Base-by-base conservation (phyloP, 108 stramenopile genomes). In the Skeletonema marinoi region DNA sequence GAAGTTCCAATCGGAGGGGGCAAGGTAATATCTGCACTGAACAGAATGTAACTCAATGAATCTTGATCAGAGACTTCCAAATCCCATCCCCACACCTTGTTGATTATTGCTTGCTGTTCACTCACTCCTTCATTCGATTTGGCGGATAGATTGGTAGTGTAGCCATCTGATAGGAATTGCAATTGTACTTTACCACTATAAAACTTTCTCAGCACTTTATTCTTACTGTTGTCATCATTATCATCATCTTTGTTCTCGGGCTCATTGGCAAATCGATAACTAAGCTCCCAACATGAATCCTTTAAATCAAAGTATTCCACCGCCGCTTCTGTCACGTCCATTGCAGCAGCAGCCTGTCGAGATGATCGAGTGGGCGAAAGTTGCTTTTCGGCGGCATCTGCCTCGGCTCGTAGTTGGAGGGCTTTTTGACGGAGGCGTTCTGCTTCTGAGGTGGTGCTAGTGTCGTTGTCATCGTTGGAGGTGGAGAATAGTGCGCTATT, bases 61-160 rank as follows among this genome's bases (percentile, higher is more conserved):
- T 88, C 88, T 50, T 87, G 78, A 42, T 48, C 72, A 50, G 86
- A 85, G 9, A 42, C 68, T 74, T 91, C 90, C 14, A 75, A 32
- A 56, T 91, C 90, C 90, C 90, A 91, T 11, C 90, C 90, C 90
- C 90, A 91, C 1, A 85, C 65, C 48, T 91, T 91, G 38, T 48
- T 14, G 46, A 90, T 83, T 13, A 21, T 21, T 65, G 56, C 9
- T 32, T 39, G 14, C 3, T 32, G 21, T 41, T 41, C 31, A 30
- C 35, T 25, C 12, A 3, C n/a, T 9, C 13, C 16, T 29, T 50
- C 21, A 14, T 32, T 25, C 1, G 11, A 31, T 10, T 6, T 9
- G 8, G 29, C 8, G 19, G 50, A 51, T 51, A 74, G 29, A 33
- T 86, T 63, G 30, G 73, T 61, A 8, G 86, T 85, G 75, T 88